Evolutionary conservation across 441 rosid genomes (phyloP).

Genomic region (Erodium chrysanthum): DNA sequence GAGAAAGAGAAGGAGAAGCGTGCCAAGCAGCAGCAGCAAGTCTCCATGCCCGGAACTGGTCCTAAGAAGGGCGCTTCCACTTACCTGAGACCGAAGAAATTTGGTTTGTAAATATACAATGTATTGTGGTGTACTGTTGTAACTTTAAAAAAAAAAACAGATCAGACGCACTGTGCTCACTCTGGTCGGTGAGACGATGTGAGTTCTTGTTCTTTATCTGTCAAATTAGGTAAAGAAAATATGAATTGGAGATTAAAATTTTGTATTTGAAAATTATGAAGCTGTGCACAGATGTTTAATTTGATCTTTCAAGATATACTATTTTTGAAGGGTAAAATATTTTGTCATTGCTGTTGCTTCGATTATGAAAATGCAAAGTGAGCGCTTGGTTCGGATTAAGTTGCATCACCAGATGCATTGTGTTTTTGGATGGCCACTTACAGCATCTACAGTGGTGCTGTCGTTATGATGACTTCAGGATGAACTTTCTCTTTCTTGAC

Average conservation of each 20-base stretch:
- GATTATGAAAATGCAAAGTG: too few relatives aligned
- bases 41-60: constrained; percentile 55
- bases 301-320: too few relatives aligned
- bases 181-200: too few relatives aligned
- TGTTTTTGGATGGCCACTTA: too few relatives aligned
- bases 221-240: neutral
- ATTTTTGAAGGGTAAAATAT: too few relatives aligned
- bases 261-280: neutral
- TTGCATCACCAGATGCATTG: too few relatives aligned
- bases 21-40: constrained; percentile 61
- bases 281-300: neutral
- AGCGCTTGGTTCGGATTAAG: too few relatives aligned
- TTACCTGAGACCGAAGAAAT: constrained; percentile 59
- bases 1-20: constrained; percentile 52
- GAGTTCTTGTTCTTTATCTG: neutral
- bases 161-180: too few relatives aligned
- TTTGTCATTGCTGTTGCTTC: too few relatives aligned
- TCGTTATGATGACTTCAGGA: too few relatives aligned
- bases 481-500: too few relatives aligned
- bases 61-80: constrained; percentile 43
- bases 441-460: too few relatives aligned
- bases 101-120: constrained; percentile 46
- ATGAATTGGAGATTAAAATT: neutral
- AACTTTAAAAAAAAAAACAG: neutral
- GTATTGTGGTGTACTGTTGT: neutral